These are phyloP conservation scores for Taphrina communis DNA, from an alignment of 1,139 yeast genomes.

Conservation along the genomic window DNA sequence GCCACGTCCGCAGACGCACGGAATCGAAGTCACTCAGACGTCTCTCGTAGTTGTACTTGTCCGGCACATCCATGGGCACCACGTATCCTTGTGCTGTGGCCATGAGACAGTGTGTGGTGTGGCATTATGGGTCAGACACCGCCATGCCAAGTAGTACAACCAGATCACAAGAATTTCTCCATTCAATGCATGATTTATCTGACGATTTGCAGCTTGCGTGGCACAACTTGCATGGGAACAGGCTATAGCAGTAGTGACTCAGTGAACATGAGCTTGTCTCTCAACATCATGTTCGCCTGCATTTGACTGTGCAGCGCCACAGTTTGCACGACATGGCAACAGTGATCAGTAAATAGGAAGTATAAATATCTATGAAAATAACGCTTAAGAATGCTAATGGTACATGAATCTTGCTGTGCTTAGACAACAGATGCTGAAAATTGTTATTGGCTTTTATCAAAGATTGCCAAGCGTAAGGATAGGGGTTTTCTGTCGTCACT, in stretches of 20 bases:
- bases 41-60: background rate
- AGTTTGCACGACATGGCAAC: background rate
- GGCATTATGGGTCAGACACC: background rate
- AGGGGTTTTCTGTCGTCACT: background rate
- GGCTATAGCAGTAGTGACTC: too few relatives aligned
- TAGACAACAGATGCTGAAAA: background rate
- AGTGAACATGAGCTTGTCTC: too few relatives aligned
- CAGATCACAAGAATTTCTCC: too few relatives aligned
- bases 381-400: background rate
- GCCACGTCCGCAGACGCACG: conserved; percentile 26
- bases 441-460: background rate
- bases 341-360: background rate
- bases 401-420: background rate
- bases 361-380: background rate
- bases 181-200: too few relatives aligned
- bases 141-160: background rate
- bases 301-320: too few relatives aligned
- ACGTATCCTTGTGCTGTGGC: background rate
- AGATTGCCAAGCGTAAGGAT: background rate
- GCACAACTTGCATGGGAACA: too few relatives aligned
- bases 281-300: too few relatives aligned
- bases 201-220: too few relatives aligned
- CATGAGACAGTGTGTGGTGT: background rate
- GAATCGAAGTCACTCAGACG: conserved; percentile 5
- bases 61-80: background rate